These are phyloP conservation scores for Chlorella variabilis DNA, from an alignment of 163 green algal species.

Conservation along the genomic window DNA sequence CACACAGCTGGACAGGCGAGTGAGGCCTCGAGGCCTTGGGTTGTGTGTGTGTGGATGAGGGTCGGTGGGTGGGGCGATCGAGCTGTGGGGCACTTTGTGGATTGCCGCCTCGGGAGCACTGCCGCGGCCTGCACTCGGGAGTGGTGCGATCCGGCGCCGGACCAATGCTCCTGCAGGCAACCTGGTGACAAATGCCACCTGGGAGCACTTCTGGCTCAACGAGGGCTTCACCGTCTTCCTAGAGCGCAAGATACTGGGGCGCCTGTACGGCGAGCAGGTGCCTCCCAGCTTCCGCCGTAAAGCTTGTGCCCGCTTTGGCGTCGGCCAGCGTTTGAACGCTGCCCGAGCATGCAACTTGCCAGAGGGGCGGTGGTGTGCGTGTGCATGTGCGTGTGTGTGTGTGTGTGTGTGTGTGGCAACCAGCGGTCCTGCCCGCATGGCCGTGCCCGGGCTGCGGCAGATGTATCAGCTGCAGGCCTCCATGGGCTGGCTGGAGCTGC, in stretches of 20 bases:
- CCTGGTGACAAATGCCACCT: slow-evolving; percentile 85
- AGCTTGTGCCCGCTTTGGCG: too few relatives aligned
- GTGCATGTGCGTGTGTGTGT: not conserved
- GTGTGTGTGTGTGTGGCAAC: not conserved
- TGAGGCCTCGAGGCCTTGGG: not conserved
- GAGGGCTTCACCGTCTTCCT: slow-evolving; percentile 86
- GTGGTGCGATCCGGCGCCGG: too few relatives aligned
- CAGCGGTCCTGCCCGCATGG: too few relatives aligned
- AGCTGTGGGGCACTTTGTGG: too few relatives aligned
- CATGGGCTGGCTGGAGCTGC: slow-evolving; percentile 62
- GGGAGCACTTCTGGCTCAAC: slow-evolving; percentile 71
- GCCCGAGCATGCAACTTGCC: too few relatives aligned
- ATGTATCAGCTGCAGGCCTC: slow-evolving; percentile 66
- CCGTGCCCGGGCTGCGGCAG: not conserved
- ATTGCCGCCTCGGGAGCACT: too few relatives aligned
- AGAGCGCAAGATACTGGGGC: slow-evolving; percentile 89
- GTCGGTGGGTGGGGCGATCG: too few relatives aligned
- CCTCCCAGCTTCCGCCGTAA: too few relatives aligned
- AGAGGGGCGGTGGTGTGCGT: too few relatives aligned
- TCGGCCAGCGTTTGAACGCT: too few relatives aligned
- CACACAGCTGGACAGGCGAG: slow-evolving; percentile 84
- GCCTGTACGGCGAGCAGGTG: slow-evolving; percentile 62
- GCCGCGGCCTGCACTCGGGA: too few relatives aligned
- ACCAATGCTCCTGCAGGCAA: slow-evolving; percentile 22
- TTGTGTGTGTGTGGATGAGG: not conserved